A percentile compares a stretch with the other conserved stretches of the same genome.
These are phyloP conservation scores for Claviceps sp. DNA, from an alignment of 2,329 filamentous ascomycete genomes.

Conservation along the genomic window DNA sequence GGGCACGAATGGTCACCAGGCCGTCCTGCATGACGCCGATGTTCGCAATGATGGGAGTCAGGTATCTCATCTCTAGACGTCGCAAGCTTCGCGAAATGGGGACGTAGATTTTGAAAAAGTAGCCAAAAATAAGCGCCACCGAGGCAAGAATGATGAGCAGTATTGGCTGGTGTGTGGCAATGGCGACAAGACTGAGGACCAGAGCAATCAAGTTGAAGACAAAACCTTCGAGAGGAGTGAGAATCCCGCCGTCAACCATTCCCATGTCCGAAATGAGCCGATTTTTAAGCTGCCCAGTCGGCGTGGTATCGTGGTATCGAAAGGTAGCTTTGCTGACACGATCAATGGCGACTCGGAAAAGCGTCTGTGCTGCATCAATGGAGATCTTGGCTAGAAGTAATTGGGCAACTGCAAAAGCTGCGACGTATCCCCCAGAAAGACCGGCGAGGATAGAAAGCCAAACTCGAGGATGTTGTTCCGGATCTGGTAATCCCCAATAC, in stretches of 20 bases:
- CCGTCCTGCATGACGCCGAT: constrained; percentile 81
- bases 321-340: constrained; percentile 71
- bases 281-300: constrained; percentile 83
- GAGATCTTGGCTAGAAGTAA: constrained; percentile 62
- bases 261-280: constrained; percentile 82
- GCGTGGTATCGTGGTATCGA: constrained; percentile 82
- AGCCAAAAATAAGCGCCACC: constrained; percentile 55
- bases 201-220: constrained; percentile 60
- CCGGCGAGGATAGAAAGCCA: constrained; percentile 63
- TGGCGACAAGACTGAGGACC: constrained; percentile 60
- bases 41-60: constrained; percentile 82
- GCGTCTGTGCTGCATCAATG: constrained; percentile 59
- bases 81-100: constrained; percentile 74
- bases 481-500: constrained; percentile 39
- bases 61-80: constrained; percentile 76
- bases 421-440: constrained; percentile 47
- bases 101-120: constrained; percentile 64
- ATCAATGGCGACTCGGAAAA: constrained; percentile 62
- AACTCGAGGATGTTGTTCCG: constrained; percentile 50
- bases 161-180: constrained; percentile 62
- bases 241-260: constrained; percentile 78
- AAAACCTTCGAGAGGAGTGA: constrained; percentile 56
- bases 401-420: constrained; percentile 48
- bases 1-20: constrained; percentile 74
- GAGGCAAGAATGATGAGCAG: constrained; percentile 61